Base-by-base conservation (phyloP, 441 rosid species). In the Populus trichocarpa region DNA sequence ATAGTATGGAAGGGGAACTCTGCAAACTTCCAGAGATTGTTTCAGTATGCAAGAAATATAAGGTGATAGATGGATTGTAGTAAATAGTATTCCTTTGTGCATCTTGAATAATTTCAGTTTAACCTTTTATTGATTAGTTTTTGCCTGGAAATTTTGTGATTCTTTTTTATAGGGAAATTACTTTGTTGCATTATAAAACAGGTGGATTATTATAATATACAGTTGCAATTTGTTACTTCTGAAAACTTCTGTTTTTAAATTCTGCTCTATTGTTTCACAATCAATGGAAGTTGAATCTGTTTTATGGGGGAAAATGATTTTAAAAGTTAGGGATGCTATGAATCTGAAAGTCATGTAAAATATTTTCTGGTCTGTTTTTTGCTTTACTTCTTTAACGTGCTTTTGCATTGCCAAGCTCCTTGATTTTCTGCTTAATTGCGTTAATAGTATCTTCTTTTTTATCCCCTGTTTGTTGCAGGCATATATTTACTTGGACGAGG, bases 1-100 rank as follows among this genome's bases (percentile, higher is more conserved):
- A 93, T 78, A 93, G 98, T 77, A 93, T 95, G 97, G 98, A 95
- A 83, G 97, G 97, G 33, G 93, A 93, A 57, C 81, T 95, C 63
- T 91, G 97, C 85, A 85, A 89, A 66, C 91, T 95, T 65, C 97
- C 97, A 26, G 97, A 95, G 85, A 86, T 95, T 67, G 84, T 93
- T 50, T 88, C 97, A 2, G 85, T 95, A 50, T 95, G 97, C 92
- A 93, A 93, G 79, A 91, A 89, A 74, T 95, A 90, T 78, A 95
- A 91, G 97, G 97, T 90, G 75, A 59, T 79, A 70, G 20, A 69
- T 80, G 77, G 28, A n/a, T 25, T 61, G 26, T n/a, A 61, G 66
- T 11, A 61, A 61, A 61, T 61, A 22, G 66, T 4, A 59, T 7
- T 61, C 1, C 28, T 61, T 22, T 61, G 66, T 22, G 14, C 25